Conservation (phyloP, 331 rosid genomes). For the Spiraea crenata region DNA sequence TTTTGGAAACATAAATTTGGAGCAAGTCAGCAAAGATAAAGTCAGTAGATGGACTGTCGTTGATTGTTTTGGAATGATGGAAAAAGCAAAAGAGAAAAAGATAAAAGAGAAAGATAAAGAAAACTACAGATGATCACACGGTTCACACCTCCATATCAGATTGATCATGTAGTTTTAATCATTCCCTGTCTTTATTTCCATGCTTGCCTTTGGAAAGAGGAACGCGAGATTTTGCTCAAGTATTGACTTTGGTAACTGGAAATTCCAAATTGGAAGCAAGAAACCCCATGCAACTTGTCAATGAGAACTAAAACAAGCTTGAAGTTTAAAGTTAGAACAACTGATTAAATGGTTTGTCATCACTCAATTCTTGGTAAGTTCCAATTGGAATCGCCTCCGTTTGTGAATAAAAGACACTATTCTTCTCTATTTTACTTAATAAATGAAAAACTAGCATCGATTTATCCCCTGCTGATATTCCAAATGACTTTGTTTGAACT, state of each 20-base stretch:
- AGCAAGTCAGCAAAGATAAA: conserved; percentile 24
- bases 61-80: conserved; percentile 31
- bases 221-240: neutral
- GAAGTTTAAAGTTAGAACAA: no score
- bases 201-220: neutral
- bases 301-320: neutral
- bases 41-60: conserved; percentile 24
- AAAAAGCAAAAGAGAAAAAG: conserved; percentile 27
- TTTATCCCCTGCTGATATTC: neutral
- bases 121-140: neutral
- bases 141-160: neutral
- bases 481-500: neutral
- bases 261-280: neutral
- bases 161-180: neutral
- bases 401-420: neutral
- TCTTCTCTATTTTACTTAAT: neutral
- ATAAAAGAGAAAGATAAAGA: conserved; percentile 10
- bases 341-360: neutral
- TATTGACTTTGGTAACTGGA: neutral
- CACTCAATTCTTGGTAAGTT: neutral
- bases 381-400: neutral
- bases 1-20: neutral
- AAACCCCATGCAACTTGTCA: neutral
- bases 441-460: neutral
- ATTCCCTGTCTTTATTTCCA: neutral